These are phyloP conservation scores for Leccinum fibrillosum DNA, from an alignment of 768 basidiomycete genomes.

Conservation along the genomic window DNA sequence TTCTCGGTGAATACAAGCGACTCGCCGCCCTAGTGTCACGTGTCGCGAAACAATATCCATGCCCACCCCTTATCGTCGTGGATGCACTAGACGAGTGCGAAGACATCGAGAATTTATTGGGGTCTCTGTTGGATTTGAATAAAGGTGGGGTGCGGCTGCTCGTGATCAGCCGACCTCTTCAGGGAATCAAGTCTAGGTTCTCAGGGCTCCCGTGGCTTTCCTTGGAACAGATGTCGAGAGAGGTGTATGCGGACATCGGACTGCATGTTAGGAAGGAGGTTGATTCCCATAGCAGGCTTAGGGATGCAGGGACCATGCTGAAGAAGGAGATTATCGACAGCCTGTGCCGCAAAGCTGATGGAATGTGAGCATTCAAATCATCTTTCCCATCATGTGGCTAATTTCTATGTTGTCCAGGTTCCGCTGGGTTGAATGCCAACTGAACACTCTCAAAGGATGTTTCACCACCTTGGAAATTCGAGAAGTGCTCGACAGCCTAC, in stretches of 20 bases:
- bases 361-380: slow-evolving; percentile 4
- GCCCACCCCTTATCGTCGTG: slow-evolving; percentile 3
- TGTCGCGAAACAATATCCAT: background rate
- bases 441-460: background rate
- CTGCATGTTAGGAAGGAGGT: slow-evolving; percentile 4
- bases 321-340: slow-evolving; percentile 1
- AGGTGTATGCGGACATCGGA: slow-evolving; percentile 9
- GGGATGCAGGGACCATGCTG: background rate
- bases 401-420: background rate
- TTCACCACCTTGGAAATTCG: background rate
- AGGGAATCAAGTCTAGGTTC: slow-evolving; percentile 6
- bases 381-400: rapidly evolving
- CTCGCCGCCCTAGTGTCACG: background rate
- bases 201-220: background rate
- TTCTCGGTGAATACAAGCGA: background rate
- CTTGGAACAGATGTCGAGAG: background rate
- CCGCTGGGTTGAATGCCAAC: background rate
- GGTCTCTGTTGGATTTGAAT: background rate
- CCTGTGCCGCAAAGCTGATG: slow-evolving; percentile 1
- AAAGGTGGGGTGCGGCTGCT: slow-evolving; percentile 3
- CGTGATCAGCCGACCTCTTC: background rate
- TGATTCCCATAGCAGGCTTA: slow-evolving; percentile 7
- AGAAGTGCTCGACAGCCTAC: background rate
- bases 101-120: slow-evolving; percentile 2
- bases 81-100: slow-evolving; percentile 20